phyloP scores from a whole-genome alignment of 1,139 yeast genomes.

The Yamadazyma sp. region DNA sequence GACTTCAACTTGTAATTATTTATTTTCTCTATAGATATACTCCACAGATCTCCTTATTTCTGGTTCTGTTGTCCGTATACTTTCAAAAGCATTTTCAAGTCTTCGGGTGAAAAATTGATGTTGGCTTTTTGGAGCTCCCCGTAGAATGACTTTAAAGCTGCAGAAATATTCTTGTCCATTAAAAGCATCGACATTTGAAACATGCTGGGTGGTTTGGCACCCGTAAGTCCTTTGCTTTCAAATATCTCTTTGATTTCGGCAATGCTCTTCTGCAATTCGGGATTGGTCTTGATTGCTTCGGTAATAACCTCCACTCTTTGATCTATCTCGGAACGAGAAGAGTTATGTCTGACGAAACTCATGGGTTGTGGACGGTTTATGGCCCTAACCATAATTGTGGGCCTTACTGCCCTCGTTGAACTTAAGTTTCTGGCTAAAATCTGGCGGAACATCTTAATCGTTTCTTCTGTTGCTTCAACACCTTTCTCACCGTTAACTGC shows the following conservation, averaged over 20 bases:
- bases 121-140: constrained; percentile 33
- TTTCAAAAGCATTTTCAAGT: constrained; percentile 28
- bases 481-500: not conserved
- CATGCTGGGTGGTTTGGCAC: constrained; percentile 34
- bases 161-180: constrained; percentile 39
- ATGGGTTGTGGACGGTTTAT: not conserved
- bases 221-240: constrained; percentile 34
- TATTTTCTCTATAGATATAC: not conserved
- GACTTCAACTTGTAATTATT: not conserved
- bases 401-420: not conserved
- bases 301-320: constrained; percentile 20
- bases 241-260: constrained; percentile 34
- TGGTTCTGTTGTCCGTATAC: constrained; percentile 4
- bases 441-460: not conserved
- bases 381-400: not conserved
- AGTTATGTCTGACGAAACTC: constrained; percentile 3
- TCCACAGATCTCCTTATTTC: not conserved
- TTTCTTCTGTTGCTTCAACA: too few relatives aligned
- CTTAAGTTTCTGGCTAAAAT: not conserved
- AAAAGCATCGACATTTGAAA: constrained; percentile 38
- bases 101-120: constrained; percentile 33
- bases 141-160: constrained; percentile 29
- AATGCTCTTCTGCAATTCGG: constrained; percentile 29
- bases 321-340: constrained; percentile 15
- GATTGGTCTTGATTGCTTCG: constrained; percentile 23